A percentile compares a stretch with the other conserved stretches of the same genome.
Conservation (phyloP, 1,139 yeast species). For the Meyerozyma athensensis region DNA sequence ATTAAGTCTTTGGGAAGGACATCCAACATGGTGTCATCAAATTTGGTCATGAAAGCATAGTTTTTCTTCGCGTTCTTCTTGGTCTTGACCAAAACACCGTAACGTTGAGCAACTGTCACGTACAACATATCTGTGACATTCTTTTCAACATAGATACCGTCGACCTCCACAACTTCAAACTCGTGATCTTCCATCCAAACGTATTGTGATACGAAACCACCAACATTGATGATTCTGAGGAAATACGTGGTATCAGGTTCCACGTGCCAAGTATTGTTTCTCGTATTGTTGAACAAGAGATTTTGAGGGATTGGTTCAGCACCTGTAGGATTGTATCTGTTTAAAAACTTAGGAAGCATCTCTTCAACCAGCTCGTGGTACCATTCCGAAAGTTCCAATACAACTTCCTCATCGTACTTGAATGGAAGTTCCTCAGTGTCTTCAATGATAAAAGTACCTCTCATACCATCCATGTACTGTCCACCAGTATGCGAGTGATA, state of each 20-base stretch:
- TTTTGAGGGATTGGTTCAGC: conserved; percentile 93
- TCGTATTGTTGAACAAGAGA: conserved; percentile 72
- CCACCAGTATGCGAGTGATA: conserved; percentile 86
- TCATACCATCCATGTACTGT: conserved; percentile 89
- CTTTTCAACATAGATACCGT: conserved; percentile 72
- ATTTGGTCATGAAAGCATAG: conserved; percentile 71
- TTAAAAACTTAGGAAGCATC: conserved; percentile 54
- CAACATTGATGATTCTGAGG: conserved; percentile 72
- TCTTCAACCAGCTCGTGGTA: conserved; percentile 61
- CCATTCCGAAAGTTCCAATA: conserved; percentile 76
- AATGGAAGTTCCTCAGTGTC: conserved; percentile 49
- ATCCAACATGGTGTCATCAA: conserved; percentile 82
- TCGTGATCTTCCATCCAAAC: conserved; percentile 82
- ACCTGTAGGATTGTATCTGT: conserved; percentile 84
- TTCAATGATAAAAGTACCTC: conserved; percentile 71
- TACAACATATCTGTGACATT: conserved; percentile 55
- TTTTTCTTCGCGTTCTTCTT: conserved; percentile 56
- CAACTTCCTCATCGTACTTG: conserved; percentile 69
- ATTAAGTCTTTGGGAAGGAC: conserved; percentile 54
- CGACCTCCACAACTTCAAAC: conserved; percentile 77
- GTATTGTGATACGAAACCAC: conserved; percentile 85
- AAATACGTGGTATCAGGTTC: conserved; percentile 78
- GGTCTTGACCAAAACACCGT: conserved; percentile 67
- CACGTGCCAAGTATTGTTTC: conserved; percentile 64
- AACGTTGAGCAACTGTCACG: conserved; percentile 76